These are phyloP conservation scores for Scheffersomyces ergatensis DNA, from an alignment of 805 yeast species.

Conservation along the genomic window DNA sequence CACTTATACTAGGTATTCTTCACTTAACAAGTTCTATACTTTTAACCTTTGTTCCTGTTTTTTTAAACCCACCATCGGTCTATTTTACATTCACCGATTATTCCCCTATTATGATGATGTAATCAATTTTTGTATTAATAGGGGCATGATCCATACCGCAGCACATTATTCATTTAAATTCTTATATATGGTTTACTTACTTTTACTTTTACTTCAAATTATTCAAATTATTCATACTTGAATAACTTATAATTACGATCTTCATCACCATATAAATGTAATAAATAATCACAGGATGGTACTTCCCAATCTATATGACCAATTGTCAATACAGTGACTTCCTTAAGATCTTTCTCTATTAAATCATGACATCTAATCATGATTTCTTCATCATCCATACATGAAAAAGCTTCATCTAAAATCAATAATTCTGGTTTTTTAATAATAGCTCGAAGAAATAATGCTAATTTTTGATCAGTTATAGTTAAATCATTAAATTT, in stretches of 20 bases:
- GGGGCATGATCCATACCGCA: too few relatives aligned
- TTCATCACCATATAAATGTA: constrained; percentile 30
- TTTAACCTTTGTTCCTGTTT: too few relatives aligned
- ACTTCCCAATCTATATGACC: constrained; percentile 85
- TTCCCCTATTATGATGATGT: too few relatives aligned
- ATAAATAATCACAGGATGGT: constrained; percentile 57
- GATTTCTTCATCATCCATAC: constrained; percentile 63
- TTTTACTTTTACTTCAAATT: too few relatives aligned
- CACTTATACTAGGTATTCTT: too few relatives aligned
- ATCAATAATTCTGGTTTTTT: constrained; percentile 77
- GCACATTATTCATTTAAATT: too few relatives aligned
- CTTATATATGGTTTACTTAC: too few relatives aligned
- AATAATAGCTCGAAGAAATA: constrained; percentile 74
- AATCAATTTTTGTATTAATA: too few relatives aligned
- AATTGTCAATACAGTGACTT: constrained; percentile 70
- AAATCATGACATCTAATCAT: constrained; percentile 32
- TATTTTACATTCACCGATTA: too few relatives aligned
- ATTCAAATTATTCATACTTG: constrained; percentile 6
- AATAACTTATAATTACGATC: constrained; percentile 17
- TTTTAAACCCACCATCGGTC: too few relatives aligned
- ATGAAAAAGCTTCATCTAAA: constrained; percentile 90
- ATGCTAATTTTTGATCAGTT: constrained; percentile 73
- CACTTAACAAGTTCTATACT: too few relatives aligned
- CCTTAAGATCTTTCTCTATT: constrained; percentile 15
- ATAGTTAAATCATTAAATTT: constrained; percentile 56